Percentiles rank a stretch among this genome's conserved stretches.
Conservation (phyloP, 2,329 filamentous ascomycete genomes). For the Neopestalotiopsis sp. region DNA sequence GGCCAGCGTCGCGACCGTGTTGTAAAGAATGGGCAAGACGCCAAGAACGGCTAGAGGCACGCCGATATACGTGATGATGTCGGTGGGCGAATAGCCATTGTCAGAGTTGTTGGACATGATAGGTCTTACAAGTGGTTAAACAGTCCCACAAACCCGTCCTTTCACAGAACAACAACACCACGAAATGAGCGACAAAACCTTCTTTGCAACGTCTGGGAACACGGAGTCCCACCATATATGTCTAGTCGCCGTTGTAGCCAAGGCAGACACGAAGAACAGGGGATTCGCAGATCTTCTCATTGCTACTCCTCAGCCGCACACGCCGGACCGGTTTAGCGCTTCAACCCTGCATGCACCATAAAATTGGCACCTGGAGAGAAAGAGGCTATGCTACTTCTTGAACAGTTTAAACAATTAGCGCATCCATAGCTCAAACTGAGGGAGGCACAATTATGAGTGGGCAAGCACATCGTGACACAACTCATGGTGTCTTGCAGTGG, state of each 20-base stretch:
- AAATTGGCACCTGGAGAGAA: background rate
- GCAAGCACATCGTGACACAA: too few relatives aligned
- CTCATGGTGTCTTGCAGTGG: too few relatives aligned
- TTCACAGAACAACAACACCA: background rate
- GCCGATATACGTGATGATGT: conserved; percentile 62
- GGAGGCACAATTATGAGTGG: too few relatives aligned
- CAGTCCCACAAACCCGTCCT: too few relatives aligned
- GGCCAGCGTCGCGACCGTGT: conserved; percentile 63
- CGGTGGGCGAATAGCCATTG: conserved; percentile 38
- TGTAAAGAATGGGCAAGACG: conserved; percentile 70
- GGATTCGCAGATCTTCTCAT: conserved; percentile 7
- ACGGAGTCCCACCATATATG: background rate
- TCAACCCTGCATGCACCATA: background rate
- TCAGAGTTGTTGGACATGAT: conserved; percentile 9
- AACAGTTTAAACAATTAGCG: too few relatives aligned
- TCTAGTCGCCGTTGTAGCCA: background rate
- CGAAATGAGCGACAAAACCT: background rate
- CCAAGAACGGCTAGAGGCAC: conserved; percentile 64
- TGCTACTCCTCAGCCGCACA: conserved; percentile 10
- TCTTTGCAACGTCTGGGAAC: background rate
- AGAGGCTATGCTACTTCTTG: background rate
- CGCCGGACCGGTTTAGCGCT: conserved; percentile 1
- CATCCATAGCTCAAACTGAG: too few relatives aligned
- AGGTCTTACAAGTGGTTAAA: background rate
- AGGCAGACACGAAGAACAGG: background rate